Conservation (phyloP, 2,329 filamentous ascomycete genomes). For the Zasmidium angulare region DNA sequence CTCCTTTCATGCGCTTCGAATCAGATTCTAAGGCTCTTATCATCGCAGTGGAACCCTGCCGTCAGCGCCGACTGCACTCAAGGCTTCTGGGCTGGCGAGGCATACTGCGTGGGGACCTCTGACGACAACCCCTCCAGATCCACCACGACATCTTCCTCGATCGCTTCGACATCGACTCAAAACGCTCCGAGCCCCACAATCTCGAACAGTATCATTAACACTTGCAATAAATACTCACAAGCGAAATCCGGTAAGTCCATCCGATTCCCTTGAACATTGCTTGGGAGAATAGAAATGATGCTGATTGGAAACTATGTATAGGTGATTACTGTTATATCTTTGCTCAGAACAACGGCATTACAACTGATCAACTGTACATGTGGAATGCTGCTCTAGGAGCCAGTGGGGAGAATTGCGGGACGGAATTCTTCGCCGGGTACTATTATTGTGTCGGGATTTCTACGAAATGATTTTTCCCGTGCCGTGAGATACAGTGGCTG, state of each 20-base stretch:
- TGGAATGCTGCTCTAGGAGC: constrained; percentile 33
- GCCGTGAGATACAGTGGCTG: not conserved
- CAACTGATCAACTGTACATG: constrained; percentile 27
- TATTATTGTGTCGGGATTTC: constrained; percentile 20
- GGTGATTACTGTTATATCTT: constrained; percentile 31
- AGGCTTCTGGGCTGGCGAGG: constrained; percentile 15
- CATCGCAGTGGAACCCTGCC: constrained; percentile 15
- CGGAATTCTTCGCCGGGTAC: constrained; percentile 17
- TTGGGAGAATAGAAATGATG: not conserved
- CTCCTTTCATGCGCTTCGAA: not conserved
- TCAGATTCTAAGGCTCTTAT: not conserved
- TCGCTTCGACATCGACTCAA: constrained; percentile 1
- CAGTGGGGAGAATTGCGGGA: constrained; percentile 18
- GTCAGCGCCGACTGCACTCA: constrained; percentile 14
- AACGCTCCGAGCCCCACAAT: constrained; percentile 30
- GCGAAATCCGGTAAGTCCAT: not conserved
- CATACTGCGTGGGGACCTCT: constrained; percentile 16
- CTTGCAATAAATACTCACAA: not conserved
- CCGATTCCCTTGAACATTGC: not conserved
- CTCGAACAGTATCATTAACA: constrained; percentile 10
- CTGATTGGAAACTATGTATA: not conserved
- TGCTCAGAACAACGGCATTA: constrained; percentile 28
- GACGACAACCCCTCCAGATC: constrained; percentile 8
- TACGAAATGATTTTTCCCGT: not conserved
- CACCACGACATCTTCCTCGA: constrained; percentile 9